phyloP scores from a whole-genome alignment of 2,329 filamentous ascomycete genomes.

The Penicillium polonicum region DNA sequence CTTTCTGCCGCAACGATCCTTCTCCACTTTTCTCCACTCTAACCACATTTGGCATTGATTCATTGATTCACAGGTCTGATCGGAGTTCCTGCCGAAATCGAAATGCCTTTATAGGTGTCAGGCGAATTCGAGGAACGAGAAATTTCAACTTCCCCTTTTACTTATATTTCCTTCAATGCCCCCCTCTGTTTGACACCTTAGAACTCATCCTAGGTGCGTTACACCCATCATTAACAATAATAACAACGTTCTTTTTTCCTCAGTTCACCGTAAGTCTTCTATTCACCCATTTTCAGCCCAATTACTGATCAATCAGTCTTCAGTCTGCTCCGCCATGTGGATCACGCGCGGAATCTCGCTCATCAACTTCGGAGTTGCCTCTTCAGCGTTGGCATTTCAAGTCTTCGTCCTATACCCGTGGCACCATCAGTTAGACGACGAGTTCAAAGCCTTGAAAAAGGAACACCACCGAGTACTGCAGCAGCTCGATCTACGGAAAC shows the following conservation, averaged over 20 bases:
- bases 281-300: neutral
- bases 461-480: slow-evolving; percentile 51
- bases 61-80: neutral
- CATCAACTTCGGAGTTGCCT: slow-evolving; percentile 66
- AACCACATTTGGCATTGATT: neutral
- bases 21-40: neutral
- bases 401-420: slow-evolving; percentile 69
- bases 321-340: slow-evolving; percentile 33
- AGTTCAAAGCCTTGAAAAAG: slow-evolving; percentile 59
- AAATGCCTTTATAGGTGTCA: neutral
- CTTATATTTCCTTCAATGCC: neutral
- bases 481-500: neutral
- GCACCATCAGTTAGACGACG: slow-evolving; percentile 64
- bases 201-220: neutral
- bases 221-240: neutral
- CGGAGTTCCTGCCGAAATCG: neutral
- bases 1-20: neutral
- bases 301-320: neutral
- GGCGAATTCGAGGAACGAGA: neutral
- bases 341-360: slow-evolving; percentile 56
- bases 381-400: slow-evolving; percentile 65
- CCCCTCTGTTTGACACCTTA: neutral
- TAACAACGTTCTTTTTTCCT: neutral
- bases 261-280: neutral
- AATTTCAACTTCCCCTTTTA: neutral